A percentile compares a stretch with the other conserved stretches of the same genome.
Conservation (phyloP, 2,329 filamentous ascomycete species). For the Tricladium varicosporioides region DNA sequence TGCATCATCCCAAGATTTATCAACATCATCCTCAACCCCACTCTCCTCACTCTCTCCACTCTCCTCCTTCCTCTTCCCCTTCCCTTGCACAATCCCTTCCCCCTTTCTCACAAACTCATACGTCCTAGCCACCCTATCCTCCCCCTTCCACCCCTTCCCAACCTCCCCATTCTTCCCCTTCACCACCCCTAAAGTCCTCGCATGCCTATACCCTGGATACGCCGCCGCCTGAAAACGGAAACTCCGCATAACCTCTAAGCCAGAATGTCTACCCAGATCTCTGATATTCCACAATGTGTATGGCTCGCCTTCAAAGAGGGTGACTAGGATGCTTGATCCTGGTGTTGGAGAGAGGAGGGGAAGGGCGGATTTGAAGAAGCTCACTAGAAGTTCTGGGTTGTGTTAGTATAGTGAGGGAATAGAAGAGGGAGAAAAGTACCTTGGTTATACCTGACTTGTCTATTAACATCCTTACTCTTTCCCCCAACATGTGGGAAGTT, state of each 20-base stretch:
- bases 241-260: constrained; percentile 67
- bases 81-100: constrained; percentile 40
- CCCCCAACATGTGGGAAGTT: constrained; percentile 98
- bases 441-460: constrained; percentile 91
- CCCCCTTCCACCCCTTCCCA: constrained; percentile 48
- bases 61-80: constrained; percentile 30
- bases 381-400: constrained; percentile 59
- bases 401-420: constrained; percentile 1
- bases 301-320: constrained; percentile 88
- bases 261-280: constrained; percentile 78
- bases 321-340: constrained; percentile 68
- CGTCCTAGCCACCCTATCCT: constrained; percentile 53
- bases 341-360: constrained; percentile 47
- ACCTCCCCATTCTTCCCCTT: constrained; percentile 45
- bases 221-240: constrained; percentile 64
- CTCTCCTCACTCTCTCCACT: constrained; percentile 28
- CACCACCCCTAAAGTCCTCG: constrained; percentile 68
- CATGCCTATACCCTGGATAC: constrained; percentile 75
- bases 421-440: constrained; percentile 25
- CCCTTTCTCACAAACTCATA: constrained; percentile 62
- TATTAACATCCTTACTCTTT: constrained; percentile 86
- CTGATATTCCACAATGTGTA: constrained; percentile 95
- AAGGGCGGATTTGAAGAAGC: constrained; percentile 60
- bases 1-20: constrained; percentile 18
- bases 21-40: constrained; percentile 27